A percentile compares a stretch with the other conserved stretches of the same genome.
Evolutionary conservation across 768 basidiomycete genomes (phyloP).

Genomic region (Mycena sanguinolenta): DNA sequence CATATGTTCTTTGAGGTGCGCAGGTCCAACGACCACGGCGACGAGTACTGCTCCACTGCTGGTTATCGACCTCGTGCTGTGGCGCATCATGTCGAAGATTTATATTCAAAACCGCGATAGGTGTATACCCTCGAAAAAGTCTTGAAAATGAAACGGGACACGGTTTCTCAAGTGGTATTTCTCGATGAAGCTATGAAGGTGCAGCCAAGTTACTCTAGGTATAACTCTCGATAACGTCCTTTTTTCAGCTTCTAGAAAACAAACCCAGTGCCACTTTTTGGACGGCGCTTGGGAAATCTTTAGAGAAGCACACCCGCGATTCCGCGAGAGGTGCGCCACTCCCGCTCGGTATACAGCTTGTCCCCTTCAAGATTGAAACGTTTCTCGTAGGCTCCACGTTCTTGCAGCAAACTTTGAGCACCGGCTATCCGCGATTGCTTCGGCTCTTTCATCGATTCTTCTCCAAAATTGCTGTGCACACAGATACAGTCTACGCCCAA

Average conservation of each 20-base stretch:
- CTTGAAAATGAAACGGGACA: slow-evolving; percentile 88
- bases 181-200: slow-evolving; percentile 96
- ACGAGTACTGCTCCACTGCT: neutral
- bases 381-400: slow-evolving; percentile 83
- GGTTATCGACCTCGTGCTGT: neutral
- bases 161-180: slow-evolving; percentile 81
- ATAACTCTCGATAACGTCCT: neutral
- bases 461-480: slow-evolving; percentile 93
- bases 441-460: slow-evolving; percentile 98
- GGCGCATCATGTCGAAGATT: neutral
- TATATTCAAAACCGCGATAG: slow-evolving; percentile 51
- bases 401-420: slow-evolving; percentile 88
- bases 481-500: slow-evolving; percentile 91
- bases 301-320: slow-evolving; percentile 89
- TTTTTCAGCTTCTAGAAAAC: slow-evolving; percentile 80
- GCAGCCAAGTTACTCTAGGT: neutral
- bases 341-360: slow-evolving; percentile 2
- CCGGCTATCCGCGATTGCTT: slow-evolving; percentile 88
- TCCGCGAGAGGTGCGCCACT: slow-evolving; percentile 75
- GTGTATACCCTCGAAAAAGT: slow-evolving; percentile 97
- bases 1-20: neutral
- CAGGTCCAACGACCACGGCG: neutral
- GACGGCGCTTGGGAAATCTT: slow-evolving; percentile 81
- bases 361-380: neutral
- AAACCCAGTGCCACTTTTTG: slow-evolving; percentile 95